A percentile compares a stretch with the other conserved stretches of the same genome.
phyloP scores from a whole-genome alignment of 495 filamentous ascomycete species.

The Aspergillus diversus region DNA sequence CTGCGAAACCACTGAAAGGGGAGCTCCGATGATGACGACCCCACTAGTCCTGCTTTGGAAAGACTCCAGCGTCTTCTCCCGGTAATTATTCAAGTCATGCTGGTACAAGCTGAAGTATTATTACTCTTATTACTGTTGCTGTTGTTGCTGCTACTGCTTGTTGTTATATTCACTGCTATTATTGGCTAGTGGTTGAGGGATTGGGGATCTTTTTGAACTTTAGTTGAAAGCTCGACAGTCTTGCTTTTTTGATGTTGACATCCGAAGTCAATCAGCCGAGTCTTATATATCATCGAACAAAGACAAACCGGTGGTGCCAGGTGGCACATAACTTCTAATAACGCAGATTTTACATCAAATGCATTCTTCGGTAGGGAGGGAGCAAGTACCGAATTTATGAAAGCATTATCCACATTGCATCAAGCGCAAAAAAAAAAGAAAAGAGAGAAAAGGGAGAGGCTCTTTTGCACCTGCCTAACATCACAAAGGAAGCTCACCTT shows the following conservation, averaged over 20 bases:
- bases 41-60: constrained; percentile 22
- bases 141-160: not conserved
- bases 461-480: not conserved
- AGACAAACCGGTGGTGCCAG: constrained; percentile 4
- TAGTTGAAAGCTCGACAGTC: not conserved
- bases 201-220: not conserved
- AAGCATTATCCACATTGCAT: not conserved
- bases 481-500: constrained; percentile 12
- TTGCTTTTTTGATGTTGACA: not conserved
- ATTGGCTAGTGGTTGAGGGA: not conserved
- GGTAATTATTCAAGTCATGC: not conserved
- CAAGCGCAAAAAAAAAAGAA: not conserved
- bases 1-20: constrained; percentile 4
- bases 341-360: constrained; percentile 1
- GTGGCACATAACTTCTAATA: constrained; percentile 9
- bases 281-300: not conserved
- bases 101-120: not conserved
- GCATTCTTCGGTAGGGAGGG: not conserved
- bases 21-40: constrained; percentile 26
- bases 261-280: not conserved
- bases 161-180: constrained; percentile 5
- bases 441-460: constrained; percentile 6
- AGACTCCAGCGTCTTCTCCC: constrained; percentile 8
- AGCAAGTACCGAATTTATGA: not conserved
- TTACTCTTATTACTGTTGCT: not conserved